These are phyloP conservation scores for Primulina eburnea DNA, from an alignment of 257 asterid genomes.

Conservation along the genomic window DNA sequence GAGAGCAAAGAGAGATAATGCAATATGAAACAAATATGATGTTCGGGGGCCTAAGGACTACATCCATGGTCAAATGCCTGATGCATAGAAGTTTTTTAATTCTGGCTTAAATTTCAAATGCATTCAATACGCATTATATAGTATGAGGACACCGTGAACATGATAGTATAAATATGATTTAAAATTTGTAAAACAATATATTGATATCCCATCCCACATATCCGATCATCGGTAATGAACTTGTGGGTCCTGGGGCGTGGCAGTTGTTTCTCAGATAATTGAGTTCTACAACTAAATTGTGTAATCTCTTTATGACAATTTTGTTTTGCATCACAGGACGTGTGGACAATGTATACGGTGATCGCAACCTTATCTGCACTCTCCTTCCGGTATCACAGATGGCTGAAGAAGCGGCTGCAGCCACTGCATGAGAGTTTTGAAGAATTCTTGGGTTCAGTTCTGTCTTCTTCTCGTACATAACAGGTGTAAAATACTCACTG, in stretches of 20 bases:
- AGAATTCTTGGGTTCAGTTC: background rate
- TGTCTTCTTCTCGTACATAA: background rate
- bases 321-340: slow-evolving; percentile 52
- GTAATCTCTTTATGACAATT: background rate
- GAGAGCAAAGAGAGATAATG: background rate
- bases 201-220: background rate
- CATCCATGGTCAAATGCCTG: background rate
- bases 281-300: background rate
- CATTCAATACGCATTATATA: background rate
- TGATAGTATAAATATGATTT: background rate
- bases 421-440: slow-evolving; percentile 54
- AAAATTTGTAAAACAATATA: background rate
- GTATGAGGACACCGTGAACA: background rate
- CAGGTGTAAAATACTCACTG: background rate
- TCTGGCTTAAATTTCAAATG: background rate
- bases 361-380: slow-evolving; percentile 95
- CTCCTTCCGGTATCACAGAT: slow-evolving; percentile 81
- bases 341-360: slow-evolving; percentile 97
- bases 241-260: background rate
- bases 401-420: slow-evolving; percentile 84
- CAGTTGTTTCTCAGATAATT: background rate
- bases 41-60: background rate
- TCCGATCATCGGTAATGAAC: background rate
- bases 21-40: background rate
- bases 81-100: background rate